These are phyloP conservation scores for Exophiala lecanii-corni DNA, from an alignment of 2,329 filamentous ascomycete genomes.

Conservation along the genomic window DNA sequence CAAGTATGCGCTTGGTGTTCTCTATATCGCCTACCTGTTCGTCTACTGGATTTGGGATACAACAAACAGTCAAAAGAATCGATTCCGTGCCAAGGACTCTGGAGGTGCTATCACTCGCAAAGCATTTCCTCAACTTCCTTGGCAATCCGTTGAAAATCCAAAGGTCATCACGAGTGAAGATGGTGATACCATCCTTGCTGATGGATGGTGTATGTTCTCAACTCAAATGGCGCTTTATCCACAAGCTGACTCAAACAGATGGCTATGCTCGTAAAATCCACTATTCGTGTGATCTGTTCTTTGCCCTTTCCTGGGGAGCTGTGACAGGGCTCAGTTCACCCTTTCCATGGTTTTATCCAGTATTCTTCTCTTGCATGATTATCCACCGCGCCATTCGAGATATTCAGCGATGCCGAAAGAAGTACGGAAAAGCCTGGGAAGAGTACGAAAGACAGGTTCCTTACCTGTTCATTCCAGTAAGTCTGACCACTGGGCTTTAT, in stretches of 20 bases:
- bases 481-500: conserved; percentile 23
- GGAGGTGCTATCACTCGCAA: conserved; percentile 63
- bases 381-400: conserved; percentile 71
- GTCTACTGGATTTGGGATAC: conserved; percentile 93
- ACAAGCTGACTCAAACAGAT: conserved; percentile 39
- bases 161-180: conserved; percentile 68
- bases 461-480: conserved; percentile 75
- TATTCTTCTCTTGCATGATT: conserved; percentile 79
- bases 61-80: conserved; percentile 89
- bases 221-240: background rate
- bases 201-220: conserved; percentile 68
- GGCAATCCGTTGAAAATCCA: conserved; percentile 76
- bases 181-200: conserved; percentile 72
- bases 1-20: conserved; percentile 57
- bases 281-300: conserved; percentile 76
- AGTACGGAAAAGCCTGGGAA: conserved; percentile 77
- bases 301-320: conserved; percentile 72
- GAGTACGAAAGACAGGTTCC: conserved; percentile 78
- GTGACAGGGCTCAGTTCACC: conserved; percentile 75
- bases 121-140: conserved; percentile 86
- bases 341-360: conserved; percentile 84
- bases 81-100: conserved; percentile 75
- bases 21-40: conserved; percentile 70
- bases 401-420: conserved; percentile 67
- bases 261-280: conserved; percentile 73